Evolutionary conservation across 2,329 filamentous ascomycete genomes (phyloP), one percentile per base, ranked within the genome.

Genomic region (Claviceps fusiformis): DNA sequence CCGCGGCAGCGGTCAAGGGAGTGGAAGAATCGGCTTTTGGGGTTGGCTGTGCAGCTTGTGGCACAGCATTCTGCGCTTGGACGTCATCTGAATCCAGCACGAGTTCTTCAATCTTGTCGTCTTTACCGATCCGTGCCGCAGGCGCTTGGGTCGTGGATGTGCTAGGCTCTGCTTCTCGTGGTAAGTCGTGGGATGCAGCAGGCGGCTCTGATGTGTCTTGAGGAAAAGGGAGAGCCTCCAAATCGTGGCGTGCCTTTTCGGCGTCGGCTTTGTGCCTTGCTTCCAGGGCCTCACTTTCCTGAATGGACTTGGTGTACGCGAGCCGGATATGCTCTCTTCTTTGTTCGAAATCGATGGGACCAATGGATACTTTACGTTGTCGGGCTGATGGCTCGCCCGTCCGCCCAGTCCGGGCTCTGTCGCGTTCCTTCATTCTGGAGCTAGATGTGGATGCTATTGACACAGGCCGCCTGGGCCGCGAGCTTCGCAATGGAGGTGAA

Each of bases 321-420:
- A 89, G 81, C 62, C 91, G 86, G 62, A 95, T 95, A 58, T 84
- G 83, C 64, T 89, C 85, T 62, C 90, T 79, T 52, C 89, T 80
- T 61, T 88, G 87, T 57, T 86, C 89, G 66, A 95, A 93, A 68
- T 95, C 88, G 53, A 95, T 87, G 57, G 86, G 85, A 1, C 85
- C 85, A 56, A 91, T 72, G 1, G 79, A 79, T 53, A 81, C 73
- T 63, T 81, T 82, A 47, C 76, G 74, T 56, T 77, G 72, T 37
- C 72, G 67, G 6, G 67, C 58, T 5, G 69, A 61, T 35, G 65
- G 62, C 53, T 76, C 75, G 43, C 69, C 68, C 15, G 70, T 62
- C 62, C 64, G 71, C 55, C 63, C 61, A 58, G 31, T 64, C 56
- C 29, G 57, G 50, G 68, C 69, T 52, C 67, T 75, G 57, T 86